phyloP scores from a whole-genome alignment of 2,329 filamentous ascomycete species.

The Colletotrichum musae region DNA sequence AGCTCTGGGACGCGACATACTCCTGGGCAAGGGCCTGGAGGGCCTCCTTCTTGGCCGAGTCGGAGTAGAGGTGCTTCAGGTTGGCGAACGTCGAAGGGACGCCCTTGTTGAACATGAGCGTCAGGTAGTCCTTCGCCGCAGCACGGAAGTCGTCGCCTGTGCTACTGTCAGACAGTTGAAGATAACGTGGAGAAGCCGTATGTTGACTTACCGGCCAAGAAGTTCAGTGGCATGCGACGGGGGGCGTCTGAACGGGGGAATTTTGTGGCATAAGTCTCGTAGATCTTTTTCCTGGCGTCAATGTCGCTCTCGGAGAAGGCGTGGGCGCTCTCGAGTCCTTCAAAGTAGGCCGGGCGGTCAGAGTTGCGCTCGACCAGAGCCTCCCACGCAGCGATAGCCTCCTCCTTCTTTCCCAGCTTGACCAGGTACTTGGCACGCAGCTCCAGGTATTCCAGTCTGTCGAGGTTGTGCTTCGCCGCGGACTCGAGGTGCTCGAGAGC shows the following conservation, averaged over 20 bases:
- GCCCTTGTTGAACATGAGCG: conserved; percentile 89
- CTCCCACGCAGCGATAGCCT: conserved; percentile 86
- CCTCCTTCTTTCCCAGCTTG: conserved; percentile 81
- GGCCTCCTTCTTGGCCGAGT: conserved; percentile 81
- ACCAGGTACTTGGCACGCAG: conserved; percentile 87
- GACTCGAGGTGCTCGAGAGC: conserved; percentile 89
- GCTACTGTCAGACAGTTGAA: conserved; percentile 42
- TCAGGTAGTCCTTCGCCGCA: conserved; percentile 84
- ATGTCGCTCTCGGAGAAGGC: conserved; percentile 63
- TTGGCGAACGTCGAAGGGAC: conserved; percentile 98
- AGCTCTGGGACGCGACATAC: conserved; percentile 76
- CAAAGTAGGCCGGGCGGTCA: conserved; percentile 90
- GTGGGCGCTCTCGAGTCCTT: conserved; percentile 73
- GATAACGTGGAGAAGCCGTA: not conserved
- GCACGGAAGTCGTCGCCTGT: conserved; percentile 83
- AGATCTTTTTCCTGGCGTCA: conserved; percentile 79
- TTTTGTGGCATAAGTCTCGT: conserved; percentile 82
- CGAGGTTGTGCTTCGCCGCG: conserved; percentile 82
- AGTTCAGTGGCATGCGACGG: conserved; percentile 88
- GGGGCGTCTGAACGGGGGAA: conserved; percentile 88
- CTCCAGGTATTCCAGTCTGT: conserved; percentile 89
- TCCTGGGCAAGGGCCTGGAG: conserved; percentile 83
- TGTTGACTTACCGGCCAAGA: conserved; percentile 75
- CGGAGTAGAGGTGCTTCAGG: conserved; percentile 90
- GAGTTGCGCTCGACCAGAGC: conserved; percentile 87